Evolutionary conservation across 345 rosid species (phyloP), one percentile per base, ranked within the genome.

Genomic region (Stellera chamaejasme): DNA sequence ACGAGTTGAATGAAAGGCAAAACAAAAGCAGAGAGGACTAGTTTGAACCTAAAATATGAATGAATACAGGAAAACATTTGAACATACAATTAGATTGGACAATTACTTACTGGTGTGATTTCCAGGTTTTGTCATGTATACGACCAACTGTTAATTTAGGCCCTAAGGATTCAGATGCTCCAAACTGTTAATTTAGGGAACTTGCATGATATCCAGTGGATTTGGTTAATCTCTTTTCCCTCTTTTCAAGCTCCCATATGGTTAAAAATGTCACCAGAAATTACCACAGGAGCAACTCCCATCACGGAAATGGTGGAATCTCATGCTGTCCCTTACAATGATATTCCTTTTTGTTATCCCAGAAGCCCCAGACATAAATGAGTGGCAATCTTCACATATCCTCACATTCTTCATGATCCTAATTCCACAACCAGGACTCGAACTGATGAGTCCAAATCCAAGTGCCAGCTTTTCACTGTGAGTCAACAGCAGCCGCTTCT

Each of bases 401-500:
- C 96, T 78, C 46, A 83, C 45, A 60, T 87, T 90, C 78, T 90
- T 87, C 80, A 83, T 72, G 13, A 90, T 74, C 76, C 67, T 78
- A 50, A 87, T 63, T 15, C 71, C 42, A 45, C 57, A 61, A 66
- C 71, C 81, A 48, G 71, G 26, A 50, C 45, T 50, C 10, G 75
- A 65, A 42, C 65, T 68, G 27, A 87, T 68, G 66, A 90, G 61
- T 8, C 81, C 85, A 63, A 82, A 90, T 10, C 83, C 85, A 50
- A 84, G 62, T 61, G 96, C 91, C 43, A 84, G 67, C 75, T 90
- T 90, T 69, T 90, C 94, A 23, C 94, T 74, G 50, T 82, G 96
- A 55, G 70, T 66, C 67, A 69, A 65, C 53, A 87, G 68, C 36
- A 84, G 58, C 26, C 66, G 55, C 55, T 67, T 73, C 79, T 87